Conservation (phyloP, 2,329 filamentous ascomycete species). For the Hymenoscyphus fructigenus region DNA sequence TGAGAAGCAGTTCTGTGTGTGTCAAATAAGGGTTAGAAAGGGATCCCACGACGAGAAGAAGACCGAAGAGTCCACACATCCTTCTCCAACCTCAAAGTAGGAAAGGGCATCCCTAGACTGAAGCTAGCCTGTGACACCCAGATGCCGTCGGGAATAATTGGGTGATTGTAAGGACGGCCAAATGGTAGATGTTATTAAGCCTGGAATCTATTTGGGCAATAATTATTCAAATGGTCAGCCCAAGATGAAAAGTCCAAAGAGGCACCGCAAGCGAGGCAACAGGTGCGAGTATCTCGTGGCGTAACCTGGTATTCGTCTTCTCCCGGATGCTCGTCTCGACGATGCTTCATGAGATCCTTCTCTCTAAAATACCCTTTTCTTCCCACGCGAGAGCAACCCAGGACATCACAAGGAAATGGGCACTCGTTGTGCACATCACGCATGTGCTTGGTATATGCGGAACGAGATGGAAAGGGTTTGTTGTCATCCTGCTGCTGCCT, state of each 20-base stretch:
- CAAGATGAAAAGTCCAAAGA: background rate
- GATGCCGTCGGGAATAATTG: too few relatives aligned
- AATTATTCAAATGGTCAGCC: accelerated
- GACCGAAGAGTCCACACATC: too few relatives aligned
- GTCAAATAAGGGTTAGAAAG: too few relatives aligned
- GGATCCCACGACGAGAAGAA: too few relatives aligned
- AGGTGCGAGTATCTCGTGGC: background rate
- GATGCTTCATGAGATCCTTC: constrained; percentile 26
- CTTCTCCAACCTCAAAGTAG: too few relatives aligned
- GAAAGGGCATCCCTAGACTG: too few relatives aligned
- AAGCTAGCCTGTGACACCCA: too few relatives aligned
- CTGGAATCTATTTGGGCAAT: background rate
- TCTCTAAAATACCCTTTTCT: constrained; percentile 25
- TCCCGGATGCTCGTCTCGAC: constrained; percentile 12
- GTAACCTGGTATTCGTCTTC: constrained; percentile 4
- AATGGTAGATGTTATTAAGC: too few relatives aligned
- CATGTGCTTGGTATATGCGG: constrained; percentile 40
- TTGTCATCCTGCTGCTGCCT: background rate
- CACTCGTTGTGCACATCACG: constrained; percentile 39
- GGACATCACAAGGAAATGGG: constrained; percentile 36
- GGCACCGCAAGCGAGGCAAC: background rate
- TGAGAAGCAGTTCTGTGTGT: background rate
- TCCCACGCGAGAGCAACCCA: constrained; percentile 31
- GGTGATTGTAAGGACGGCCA: too few relatives aligned
- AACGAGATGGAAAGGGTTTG: constrained; percentile 21